Conservation (phyloP, 495 filamentous ascomycete species). For the Chaetomidium leptoderma region DNA sequence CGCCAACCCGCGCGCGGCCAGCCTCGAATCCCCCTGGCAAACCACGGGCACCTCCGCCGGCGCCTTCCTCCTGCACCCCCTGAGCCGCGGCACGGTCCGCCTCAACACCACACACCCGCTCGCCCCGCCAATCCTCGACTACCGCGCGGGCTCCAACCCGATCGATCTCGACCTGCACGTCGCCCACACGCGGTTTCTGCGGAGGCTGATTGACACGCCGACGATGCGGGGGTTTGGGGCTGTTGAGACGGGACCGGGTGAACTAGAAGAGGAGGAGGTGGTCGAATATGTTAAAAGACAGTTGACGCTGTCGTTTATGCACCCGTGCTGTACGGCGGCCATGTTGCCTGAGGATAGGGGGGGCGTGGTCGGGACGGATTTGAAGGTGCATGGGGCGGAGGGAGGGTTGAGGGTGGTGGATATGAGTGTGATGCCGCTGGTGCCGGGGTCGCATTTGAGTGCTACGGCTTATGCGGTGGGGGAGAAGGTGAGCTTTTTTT, state of each 20-base stretch:
- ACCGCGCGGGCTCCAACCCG: conserved; percentile 30
- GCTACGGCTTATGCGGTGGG: conserved; percentile 19
- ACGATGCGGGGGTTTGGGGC: conserved; percentile 16
- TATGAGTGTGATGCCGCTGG: conserved; percentile 43
- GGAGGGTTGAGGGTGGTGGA: conserved; percentile 29
- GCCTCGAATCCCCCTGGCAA: conserved; percentile 28
- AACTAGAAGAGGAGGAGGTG: too few species aligned
- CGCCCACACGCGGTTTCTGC: conserved; percentile 20
- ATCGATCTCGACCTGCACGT: conserved; percentile 29
- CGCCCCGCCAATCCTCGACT: conserved; percentile 29
- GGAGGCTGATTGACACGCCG: conserved; percentile 19
- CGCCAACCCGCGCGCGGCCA: conserved; percentile 17
- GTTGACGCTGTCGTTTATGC: too few species aligned
- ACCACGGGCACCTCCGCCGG: conserved; percentile 12
- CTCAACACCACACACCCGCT: conserved; percentile 35
- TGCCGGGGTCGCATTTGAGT: conserved; percentile 26
- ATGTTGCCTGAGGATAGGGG: conserved; percentile 51
- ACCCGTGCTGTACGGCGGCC: conserved; percentile 48
- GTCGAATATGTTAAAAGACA: too few species aligned
- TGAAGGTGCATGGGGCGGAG: conserved; percentile 37
- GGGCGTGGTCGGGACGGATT: conserved; percentile 41
- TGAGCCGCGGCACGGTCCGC: conserved; percentile 31
- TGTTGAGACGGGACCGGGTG: too few species aligned
- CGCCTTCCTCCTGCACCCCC: conserved; percentile 30
- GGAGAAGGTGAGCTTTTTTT: conserved; percentile 13